Evolutionary conservation across 768 basidiomycete species (phyloP), one percentile per base, ranked within the genome.

Genomic region (Trametes cinnabarina): DNA sequence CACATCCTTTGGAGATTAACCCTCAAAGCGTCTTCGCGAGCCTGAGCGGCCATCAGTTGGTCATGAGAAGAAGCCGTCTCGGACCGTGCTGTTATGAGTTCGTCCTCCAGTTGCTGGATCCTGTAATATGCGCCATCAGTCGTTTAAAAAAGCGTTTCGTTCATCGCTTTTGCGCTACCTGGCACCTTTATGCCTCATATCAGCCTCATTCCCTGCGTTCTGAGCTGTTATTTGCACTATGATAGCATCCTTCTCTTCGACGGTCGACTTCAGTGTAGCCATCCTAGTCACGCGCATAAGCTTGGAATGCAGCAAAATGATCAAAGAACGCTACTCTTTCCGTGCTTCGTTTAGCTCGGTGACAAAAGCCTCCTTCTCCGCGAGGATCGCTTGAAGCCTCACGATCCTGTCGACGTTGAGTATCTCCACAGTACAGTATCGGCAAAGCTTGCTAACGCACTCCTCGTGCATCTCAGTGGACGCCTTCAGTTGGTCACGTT

Each of bases 401-500:
- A 8, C 51, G 30, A 34, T 54, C 47, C 41, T 57, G 26, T 14
- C 60, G 28, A 3, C 37, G 4, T 14, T 23, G 26, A 12, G 42
- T 42, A 47, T 49, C 19, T 41, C 6, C 1, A 22, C 6, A 30
- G 3, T 15, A 8, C 4, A 17, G 15, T 17, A 26, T 39, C 12
- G 12, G 20, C 9, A 35, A 12, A 5, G 15, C n/a, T 15, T 6
- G 8, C 1, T 15, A 15, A 57, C 64, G 11, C 48, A 65, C 66
- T 66, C 56, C 9, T 40, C 2, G n/a, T 58, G 51, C 11, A 4
- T n/a, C 0, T 32, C 4, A 23, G 66, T 12, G 25, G 10, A n/a
- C 22, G 28, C 60, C 53, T 3, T 67, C 34, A 19, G 63, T 60
- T 7, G 6, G 30, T 26, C 37, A 7, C 58, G 51, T 39, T 67